Evolutionary conservation across 345 rosid species (phyloP).

Genomic region (Bretschneidera sinensis): DNA sequence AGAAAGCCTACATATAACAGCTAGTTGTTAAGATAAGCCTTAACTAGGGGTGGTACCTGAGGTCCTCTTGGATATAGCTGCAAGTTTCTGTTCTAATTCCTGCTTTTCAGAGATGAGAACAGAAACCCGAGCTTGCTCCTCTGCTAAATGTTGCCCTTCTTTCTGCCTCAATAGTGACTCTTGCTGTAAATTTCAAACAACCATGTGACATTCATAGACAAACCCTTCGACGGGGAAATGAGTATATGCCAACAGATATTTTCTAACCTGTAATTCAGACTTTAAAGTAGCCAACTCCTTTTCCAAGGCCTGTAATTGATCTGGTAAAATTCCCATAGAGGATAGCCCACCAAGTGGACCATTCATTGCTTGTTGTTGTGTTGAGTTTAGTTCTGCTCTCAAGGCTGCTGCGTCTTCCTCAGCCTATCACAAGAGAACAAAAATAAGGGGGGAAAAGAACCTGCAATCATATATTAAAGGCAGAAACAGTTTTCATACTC

Average conservation of each 20-base stretch:
- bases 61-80: slow-evolving; percentile 35
- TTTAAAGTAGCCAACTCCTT: slow-evolving; percentile 64
- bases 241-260: slow-evolving; percentile 8
- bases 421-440: slow-evolving; percentile 45
- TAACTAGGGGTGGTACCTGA: slow-evolving; percentile 38
- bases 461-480: slow-evolving; percentile 7
- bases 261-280: slow-evolving; percentile 61
- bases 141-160: slow-evolving; percentile 48
- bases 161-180: slow-evolving; percentile 59
- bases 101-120: slow-evolving; percentile 62
- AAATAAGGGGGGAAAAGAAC: slow-evolving; percentile 10
- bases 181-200: slow-evolving; percentile 42
- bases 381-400: slow-evolving; percentile 85
- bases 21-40: not conserved
- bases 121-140: slow-evolving; percentile 65
- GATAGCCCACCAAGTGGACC: slow-evolving; percentile 44
- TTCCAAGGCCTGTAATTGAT: slow-evolving; percentile 63
- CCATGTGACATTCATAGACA: slow-evolving; percentile 24
- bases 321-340: slow-evolving; percentile 38
- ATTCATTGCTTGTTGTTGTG: slow-evolving; percentile 68
- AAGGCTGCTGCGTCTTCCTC: slow-evolving; percentile 98
- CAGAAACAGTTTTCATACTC: slow-evolving; percentile 40
- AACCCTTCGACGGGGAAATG: slow-evolving; percentile 5
- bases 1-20: not conserved
- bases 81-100: slow-evolving; percentile 63